Base-by-base conservation (phyloP, 495 filamentous ascomycete species). In the Tuber melanosporum region DNA sequence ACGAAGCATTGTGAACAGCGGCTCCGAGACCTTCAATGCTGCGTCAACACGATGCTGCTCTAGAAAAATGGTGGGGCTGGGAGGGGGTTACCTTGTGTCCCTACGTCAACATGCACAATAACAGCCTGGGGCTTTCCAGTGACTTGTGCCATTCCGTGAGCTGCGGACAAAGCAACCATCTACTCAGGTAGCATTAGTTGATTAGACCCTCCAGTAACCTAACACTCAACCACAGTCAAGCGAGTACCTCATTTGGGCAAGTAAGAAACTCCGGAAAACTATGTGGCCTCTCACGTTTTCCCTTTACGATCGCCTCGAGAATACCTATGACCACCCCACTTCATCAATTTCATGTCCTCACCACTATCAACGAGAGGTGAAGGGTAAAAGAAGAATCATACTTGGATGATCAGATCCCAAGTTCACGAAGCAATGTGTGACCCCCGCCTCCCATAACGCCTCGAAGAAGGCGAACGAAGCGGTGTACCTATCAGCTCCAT, bases 141-240 rank as follows among this genome's bases (percentile, higher is more conserved):
- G 10, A 94, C 85, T 71, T 94, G 93, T 5, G 95, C 95, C 83
- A 94, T 97, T 77, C 94, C 95, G 83, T 98, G 94, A 32, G 95
- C 95, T 92, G 97, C 97, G 71, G 94, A 97, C 77, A 98, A 90
- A 71, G 95, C 95, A 7, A 98, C 95, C 95, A 98, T 98, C 92
- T 97, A 32, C 32, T 32, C 32, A 1, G 1, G 32, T 32, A 70
- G 26, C 66, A 69, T 22, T 22, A 17, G 41, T 71, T 42, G 0
- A 26, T 77, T 70, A 78, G 44, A 44, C 70, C 57, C 69, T 5
- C 70, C 75, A 46, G 20, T 75, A 57, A 43, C 39, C 32, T 39
- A 75, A 47, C n/a, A 47, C 46, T 39, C 42, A 52, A 71, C 45
- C 22, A 41, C 2, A 62, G 17, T 12, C 17, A 26, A 70, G 72